Percentiles rank a stretch among this genome's conserved stretches.
Evolutionary conservation across 108 stramenopile species (phyloP).

Genomic region (Schizochytrium sp.): DNA sequence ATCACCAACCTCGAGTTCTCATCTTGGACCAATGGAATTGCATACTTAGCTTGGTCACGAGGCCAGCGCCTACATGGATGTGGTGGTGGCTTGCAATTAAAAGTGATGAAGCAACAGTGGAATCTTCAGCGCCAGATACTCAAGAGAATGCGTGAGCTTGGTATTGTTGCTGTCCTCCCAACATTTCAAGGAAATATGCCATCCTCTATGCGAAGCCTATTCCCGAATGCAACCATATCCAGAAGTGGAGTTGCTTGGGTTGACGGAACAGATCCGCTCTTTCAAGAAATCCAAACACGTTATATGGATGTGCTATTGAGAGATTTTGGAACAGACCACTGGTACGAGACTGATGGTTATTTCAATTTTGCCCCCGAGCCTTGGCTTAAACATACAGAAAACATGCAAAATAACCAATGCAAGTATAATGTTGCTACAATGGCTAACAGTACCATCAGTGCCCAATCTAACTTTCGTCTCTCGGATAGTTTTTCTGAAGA

Average conservation of each 20-base stretch:
- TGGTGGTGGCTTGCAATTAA: constrained; percentile 67
- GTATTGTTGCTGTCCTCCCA: constrained; percentile 73
- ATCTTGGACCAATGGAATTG: constrained; percentile 77
- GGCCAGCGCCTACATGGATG: constrained; percentile 76
- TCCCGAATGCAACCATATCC: constrained; percentile 72
- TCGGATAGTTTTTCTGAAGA: constrained; percentile 53
- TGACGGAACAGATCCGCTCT: constrained; percentile 74
- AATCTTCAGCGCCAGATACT: constrained; percentile 68
- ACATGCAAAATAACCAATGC: neutral
- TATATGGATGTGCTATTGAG: constrained; percentile 71
- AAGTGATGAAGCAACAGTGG: constrained; percentile 65
- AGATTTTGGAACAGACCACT: constrained; percentile 77
- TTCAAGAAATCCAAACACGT: constrained; percentile 66
- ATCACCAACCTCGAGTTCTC: constrained; percentile 70
- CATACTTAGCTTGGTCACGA: constrained; percentile 76
- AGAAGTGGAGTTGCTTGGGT: constrained; percentile 24
- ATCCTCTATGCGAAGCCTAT: constrained; percentile 67
- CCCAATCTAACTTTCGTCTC: neutral
- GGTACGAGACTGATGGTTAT: constrained; percentile 77
- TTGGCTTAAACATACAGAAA: constrained; percentile 63
- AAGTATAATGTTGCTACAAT: neutral
- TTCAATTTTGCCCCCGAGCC: constrained; percentile 73
- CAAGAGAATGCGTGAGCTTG: constrained; percentile 69
- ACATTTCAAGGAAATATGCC: constrained; percentile 78
- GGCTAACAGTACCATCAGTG: neutral